Conservation (phyloP, 208 protist species). For the Leishmania arabica region DNA sequence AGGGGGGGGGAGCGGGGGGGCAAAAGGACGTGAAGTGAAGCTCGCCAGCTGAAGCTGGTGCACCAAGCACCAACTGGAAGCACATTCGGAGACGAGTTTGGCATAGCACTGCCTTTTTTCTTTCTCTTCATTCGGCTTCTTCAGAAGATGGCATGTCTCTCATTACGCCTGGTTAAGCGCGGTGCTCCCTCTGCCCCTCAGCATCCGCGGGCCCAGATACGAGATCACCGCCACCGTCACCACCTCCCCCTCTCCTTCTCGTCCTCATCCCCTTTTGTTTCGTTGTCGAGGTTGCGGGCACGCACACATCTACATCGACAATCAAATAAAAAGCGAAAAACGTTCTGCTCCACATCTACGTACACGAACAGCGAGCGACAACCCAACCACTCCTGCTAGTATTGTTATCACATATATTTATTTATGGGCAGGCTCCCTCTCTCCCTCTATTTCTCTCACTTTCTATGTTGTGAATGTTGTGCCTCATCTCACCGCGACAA, state of each 20-base stretch:
- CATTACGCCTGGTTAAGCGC: neutral
- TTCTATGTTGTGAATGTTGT: slow-evolving; percentile 2
- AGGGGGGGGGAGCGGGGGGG: neutral
- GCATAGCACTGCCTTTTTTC: neutral
- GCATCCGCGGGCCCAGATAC: neutral
- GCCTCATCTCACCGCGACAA: neutral
- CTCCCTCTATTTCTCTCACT: neutral
- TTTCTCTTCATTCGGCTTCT: neutral
- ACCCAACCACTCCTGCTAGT: neutral
- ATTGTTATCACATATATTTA: neutral
- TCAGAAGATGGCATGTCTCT: neutral
- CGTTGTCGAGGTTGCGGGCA: neutral
- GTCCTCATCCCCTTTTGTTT: neutral
- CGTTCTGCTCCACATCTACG: neutral
- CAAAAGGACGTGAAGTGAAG: neutral
- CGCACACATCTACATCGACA: neutral
- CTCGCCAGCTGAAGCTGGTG: neutral
- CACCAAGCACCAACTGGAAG: neutral
- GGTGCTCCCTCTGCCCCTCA: neutral
- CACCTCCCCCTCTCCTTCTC: neutral
- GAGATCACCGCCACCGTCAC: neutral
- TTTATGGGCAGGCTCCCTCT: neutral
- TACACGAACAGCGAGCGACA: neutral
- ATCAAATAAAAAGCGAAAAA: neutral
- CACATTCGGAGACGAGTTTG: neutral